phyloP scores from a whole-genome alignment of 208 protist genomes.

The Acanthamoeba lenticulata region DNA sequence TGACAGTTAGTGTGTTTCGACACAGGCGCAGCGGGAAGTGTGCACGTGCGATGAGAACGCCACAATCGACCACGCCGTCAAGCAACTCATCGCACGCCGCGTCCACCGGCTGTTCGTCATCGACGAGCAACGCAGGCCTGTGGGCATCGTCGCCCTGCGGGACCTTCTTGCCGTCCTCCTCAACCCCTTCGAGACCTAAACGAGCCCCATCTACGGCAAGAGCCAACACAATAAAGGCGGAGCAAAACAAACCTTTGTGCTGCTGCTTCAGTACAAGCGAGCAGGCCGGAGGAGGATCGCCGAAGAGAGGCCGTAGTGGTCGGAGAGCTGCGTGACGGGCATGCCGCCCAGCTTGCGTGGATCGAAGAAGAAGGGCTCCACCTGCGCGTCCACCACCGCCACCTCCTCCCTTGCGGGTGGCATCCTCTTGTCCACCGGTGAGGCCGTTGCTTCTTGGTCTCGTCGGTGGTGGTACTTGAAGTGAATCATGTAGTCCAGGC shows the following conservation, averaged over 20 bases:
- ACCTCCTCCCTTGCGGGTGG: background rate
- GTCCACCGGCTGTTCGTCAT: constrained; percentile 50
- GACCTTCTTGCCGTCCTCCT: constrained; percentile 20
- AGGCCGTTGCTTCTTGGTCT: too few species aligned
- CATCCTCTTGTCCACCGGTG: background rate
- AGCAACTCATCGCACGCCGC: background rate
- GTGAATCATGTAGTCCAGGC: constrained; percentile 61
- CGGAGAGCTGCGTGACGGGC: constrained; percentile 47
- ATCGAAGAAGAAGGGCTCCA: constrained; percentile 62
- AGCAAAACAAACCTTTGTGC: too few species aligned
- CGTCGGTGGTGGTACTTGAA: background rate
- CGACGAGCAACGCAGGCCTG: constrained; percentile 14
- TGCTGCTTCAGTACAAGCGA: too few species aligned
- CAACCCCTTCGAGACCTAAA: constrained; percentile 21
- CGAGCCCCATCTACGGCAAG: too few species aligned
- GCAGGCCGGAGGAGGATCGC: background rate
- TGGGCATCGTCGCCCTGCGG: constrained; percentile 20
- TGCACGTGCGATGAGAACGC: background rate
- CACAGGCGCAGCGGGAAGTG: background rate
- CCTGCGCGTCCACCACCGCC: background rate
- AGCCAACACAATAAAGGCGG: too few species aligned
- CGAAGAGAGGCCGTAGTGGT: constrained; percentile 58
- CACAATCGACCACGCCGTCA: background rate
- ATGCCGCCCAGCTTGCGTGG: constrained; percentile 34
- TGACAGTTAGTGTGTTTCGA: background rate